phyloP scores from a whole-genome alignment of 1,139 yeast genomes.

The Geotrichum phurueaensis region DNA sequence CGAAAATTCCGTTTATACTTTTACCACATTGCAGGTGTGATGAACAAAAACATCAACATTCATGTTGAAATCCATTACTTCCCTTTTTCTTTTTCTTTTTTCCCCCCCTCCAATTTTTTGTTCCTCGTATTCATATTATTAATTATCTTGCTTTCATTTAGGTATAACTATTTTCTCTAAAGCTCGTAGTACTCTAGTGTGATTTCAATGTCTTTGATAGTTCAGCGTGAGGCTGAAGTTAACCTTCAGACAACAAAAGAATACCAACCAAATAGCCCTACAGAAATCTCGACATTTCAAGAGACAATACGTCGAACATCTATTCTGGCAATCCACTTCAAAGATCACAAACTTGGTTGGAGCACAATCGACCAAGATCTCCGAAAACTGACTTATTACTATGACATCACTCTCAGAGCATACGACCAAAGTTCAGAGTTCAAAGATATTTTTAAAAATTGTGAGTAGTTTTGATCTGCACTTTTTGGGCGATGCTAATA shows the following conservation, averaged over 20 bases:
- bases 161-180: not conserved
- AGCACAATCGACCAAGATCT: slow-evolving; percentile 7
- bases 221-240: not conserved
- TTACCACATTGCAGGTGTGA: not conserved
- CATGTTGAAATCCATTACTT: not conserved
- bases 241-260: not conserved
- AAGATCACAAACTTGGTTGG: slow-evolving; percentile 11
- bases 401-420: slow-evolving; percentile 7
- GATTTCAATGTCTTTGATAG: not conserved
- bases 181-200: not conserved
- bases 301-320: not conserved
- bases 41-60: not conserved
- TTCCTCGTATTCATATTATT: not conserved
- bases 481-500: not conserved
- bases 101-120: not conserved
- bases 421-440: slow-evolving; percentile 7
- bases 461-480: slow-evolving; percentile 1
- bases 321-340: slow-evolving; percentile 6
- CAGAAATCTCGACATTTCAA: not conserved
- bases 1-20: not conserved
- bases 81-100: not conserved
- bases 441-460: slow-evolving; percentile 3
- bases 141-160: no score
- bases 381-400: slow-evolving; percentile 9
- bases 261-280: not conserved